Conservation (phyloP, 1,139 yeast genomes). For the Geotrichum reessii region DNA sequence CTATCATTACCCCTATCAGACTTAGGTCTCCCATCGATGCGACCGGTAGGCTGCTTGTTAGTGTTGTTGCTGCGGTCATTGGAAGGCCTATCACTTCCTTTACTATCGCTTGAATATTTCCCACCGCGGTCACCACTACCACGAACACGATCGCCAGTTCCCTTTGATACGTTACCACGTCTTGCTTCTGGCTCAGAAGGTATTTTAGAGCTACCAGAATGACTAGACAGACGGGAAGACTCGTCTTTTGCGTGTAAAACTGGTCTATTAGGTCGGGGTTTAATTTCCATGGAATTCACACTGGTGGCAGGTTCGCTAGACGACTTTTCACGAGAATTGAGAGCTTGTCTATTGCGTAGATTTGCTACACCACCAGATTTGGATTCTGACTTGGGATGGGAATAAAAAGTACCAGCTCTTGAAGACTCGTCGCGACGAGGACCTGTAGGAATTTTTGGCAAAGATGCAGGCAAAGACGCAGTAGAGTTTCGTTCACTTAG, state of each 20-base stretch:
- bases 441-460: conserved; percentile 25
- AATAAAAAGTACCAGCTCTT: conserved; percentile 1
- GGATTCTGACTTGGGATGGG: conserved; percentile 3
- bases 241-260: background rate
- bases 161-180: background rate
- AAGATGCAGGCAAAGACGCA: conserved; percentile 20
- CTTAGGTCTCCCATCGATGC: background rate
- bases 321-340: conserved; percentile 6
- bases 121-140: background rate
- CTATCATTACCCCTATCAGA: background rate
- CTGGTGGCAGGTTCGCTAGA: conserved; percentile 7
- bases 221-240: background rate
- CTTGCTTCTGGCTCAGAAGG: background rate
- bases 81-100: background rate
- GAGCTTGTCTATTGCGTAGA: background rate
- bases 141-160: conserved; percentile 5
- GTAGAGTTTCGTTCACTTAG: conserved; percentile 2
- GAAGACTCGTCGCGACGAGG: conserved; percentile 19
- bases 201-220: background rate
- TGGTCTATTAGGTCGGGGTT: conserved; percentile 13
- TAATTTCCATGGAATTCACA: conserved; percentile 19
- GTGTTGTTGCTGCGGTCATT: background rate
- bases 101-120: background rate
- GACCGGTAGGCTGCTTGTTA: background rate
- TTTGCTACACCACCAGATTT: background rate